phyloP scores from a whole-genome alignment of 2,329 filamentous ascomycete genomes.

The Paramyrothecium roridum region DNA sequence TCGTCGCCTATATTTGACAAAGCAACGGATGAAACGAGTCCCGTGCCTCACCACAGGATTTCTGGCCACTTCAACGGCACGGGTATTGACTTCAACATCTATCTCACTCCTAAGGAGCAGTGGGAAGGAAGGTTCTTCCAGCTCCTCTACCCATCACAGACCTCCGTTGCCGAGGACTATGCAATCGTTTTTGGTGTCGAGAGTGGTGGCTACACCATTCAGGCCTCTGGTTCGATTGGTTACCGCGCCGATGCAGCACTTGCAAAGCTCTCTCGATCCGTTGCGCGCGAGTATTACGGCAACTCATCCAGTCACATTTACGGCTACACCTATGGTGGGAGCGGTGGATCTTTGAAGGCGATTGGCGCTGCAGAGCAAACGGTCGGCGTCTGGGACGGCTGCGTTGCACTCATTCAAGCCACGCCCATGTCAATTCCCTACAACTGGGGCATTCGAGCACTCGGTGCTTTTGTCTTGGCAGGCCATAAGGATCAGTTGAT shows the following conservation, averaged over 20 bases:
- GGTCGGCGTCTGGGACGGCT: constrained; percentile 15
- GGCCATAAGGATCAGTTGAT: constrained; percentile 1
- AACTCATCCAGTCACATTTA: constrained; percentile 6
- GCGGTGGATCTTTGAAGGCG: constrained; percentile 15
- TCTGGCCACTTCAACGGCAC: constrained; percentile 13
- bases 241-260: constrained; percentile 17
- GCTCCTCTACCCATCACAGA: constrained; percentile 11
- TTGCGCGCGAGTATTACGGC: constrained; percentile 12
- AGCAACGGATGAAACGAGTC: constrained; percentile 4
- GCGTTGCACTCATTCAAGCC: constrained; percentile 14
- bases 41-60: constrained; percentile 9
- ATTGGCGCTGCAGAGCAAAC: constrained; percentile 16
- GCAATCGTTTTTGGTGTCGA: constrained; percentile 11
- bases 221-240: constrained; percentile 6
- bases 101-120: constrained; percentile 10
- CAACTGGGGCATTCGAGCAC: constrained; percentile 8
- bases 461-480: constrained; percentile 5
- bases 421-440: constrained; percentile 13
- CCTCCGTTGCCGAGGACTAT: constrained; percentile 6
- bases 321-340: constrained; percentile 17
- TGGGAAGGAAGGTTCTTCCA: constrained; percentile 17
- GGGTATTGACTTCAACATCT: constrained; percentile 14
- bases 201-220: constrained; percentile 15
- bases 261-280: constrained; percentile 11
- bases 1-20: constrained; percentile 6